phyloP scores from a whole-genome alignment of 108 stramenopile genomes.

The Schizochytrium sp. region DNA sequence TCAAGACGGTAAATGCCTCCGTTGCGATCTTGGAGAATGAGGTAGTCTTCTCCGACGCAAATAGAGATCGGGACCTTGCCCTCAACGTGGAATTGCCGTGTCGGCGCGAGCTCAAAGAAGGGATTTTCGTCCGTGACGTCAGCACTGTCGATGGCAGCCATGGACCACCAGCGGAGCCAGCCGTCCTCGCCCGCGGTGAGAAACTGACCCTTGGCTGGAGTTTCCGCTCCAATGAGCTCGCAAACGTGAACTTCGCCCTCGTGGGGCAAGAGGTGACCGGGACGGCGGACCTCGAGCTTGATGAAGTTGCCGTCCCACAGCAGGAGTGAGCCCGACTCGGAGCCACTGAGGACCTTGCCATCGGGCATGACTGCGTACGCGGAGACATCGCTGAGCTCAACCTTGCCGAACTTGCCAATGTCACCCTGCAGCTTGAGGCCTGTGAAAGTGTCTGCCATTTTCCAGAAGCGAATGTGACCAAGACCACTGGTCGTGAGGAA shows the following conservation, averaged over 20 bases:
- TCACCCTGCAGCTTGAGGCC: constrained; percentile 60
- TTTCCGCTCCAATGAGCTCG: background rate
- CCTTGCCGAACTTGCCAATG: constrained; percentile 41
- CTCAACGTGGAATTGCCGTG: background rate
- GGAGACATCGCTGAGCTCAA: constrained; percentile 52
- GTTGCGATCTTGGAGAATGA: constrained; percentile 16
- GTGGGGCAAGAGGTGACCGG: background rate
- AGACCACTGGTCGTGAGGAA: constrained; percentile 49
- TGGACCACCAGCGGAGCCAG: constrained; percentile 41
- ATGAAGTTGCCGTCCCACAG: constrained; percentile 63
- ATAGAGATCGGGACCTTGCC: background rate
- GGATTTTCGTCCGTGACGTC: constrained; percentile 32
- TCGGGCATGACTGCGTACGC: constrained; percentile 56
- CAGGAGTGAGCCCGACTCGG: constrained; percentile 46
- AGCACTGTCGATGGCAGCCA: constrained; percentile 28
- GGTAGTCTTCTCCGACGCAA: background rate
- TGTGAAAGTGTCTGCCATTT: constrained; percentile 58
- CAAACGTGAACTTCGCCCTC: background rate
- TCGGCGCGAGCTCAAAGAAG: background rate
- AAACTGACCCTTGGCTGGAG: constrained; percentile 14
- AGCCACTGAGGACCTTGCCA: constrained; percentile 48
- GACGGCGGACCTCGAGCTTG: constrained; percentile 42
- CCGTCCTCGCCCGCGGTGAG: constrained; percentile 44
- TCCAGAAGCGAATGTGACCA: constrained; percentile 68
- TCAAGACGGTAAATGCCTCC: constrained; percentile 13